phyloP scores from a whole-genome alignment of 495 filamentous ascomycete genomes.

The Xylaria venustula region DNA sequence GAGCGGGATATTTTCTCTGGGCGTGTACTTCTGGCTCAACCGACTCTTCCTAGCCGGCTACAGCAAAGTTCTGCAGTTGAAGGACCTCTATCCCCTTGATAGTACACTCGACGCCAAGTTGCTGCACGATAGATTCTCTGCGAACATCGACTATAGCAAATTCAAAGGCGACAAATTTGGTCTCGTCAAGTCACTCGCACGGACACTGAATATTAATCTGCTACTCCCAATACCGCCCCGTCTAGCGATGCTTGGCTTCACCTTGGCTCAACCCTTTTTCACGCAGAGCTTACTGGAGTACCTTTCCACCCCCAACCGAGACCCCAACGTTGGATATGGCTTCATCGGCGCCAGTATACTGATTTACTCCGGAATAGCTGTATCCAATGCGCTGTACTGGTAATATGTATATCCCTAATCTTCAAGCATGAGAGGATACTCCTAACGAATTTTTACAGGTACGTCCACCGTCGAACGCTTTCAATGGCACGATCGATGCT shows the following conservation, averaged over 20 bases:
- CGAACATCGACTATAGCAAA: slow-evolving; percentile 3
- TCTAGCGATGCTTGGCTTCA: slow-evolving; percentile 43
- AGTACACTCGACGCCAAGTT: slow-evolving; percentile 42
- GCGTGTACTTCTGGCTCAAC: slow-evolving; percentile 61
- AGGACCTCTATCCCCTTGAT: slow-evolving; percentile 49
- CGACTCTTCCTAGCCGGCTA: slow-evolving; percentile 51
- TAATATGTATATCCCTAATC: slow-evolving; percentile 48
- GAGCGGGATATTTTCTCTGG: slow-evolving; percentile 49
- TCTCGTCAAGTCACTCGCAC: slow-evolving; percentile 13
- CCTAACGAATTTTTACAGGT: slow-evolving; percentile 39
- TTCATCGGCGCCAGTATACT: slow-evolving; percentile 39
- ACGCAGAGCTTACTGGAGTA: slow-evolving; percentile 51
- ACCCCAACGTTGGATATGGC: slow-evolving; percentile 42
- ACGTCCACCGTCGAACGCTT: slow-evolving; percentile 39
- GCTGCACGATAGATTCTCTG: slow-evolving; percentile 32
- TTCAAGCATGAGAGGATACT: background rate
- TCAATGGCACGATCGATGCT: slow-evolving; percentile 50
- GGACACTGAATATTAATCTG: slow-evolving; percentile 27
- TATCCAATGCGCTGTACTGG: slow-evolving; percentile 52
- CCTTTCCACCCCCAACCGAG: slow-evolving; percentile 40
- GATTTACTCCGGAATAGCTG: slow-evolving; percentile 57
- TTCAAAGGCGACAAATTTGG: slow-evolving; percentile 15
- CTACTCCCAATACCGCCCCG: slow-evolving; percentile 32
- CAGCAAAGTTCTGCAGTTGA: slow-evolving; percentile 36
- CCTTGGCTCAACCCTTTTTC: slow-evolving; percentile 64